phyloP scores from a whole-genome alignment of 169 alveolate genomes.

The Theileria parva region DNA sequence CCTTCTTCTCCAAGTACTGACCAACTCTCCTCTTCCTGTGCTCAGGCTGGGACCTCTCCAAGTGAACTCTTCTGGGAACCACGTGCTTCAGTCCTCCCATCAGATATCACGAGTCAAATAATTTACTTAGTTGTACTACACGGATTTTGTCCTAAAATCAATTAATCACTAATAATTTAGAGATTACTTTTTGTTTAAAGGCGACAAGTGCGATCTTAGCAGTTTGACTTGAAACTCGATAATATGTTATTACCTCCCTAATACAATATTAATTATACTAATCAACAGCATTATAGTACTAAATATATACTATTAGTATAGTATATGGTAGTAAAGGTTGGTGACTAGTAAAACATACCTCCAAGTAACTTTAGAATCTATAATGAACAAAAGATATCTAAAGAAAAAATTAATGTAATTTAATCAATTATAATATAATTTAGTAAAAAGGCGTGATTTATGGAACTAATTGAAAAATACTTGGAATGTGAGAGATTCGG shows the following conservation, averaged over 20 bases:
- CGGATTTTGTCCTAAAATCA: conserved; percentile 9
- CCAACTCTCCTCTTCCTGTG: conserved; percentile 46
- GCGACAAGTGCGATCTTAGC: conserved; percentile 37
- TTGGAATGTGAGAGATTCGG: conserved; percentile 45
- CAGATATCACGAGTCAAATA: conserved; percentile 7
- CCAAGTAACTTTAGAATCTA: conserved; percentile 15
- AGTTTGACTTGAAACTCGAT: conserved; percentile 47
- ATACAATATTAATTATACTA: neutral
- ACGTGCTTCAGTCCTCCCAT: conserved; percentile 56
- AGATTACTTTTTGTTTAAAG: neutral
- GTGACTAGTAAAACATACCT: conserved; percentile 7
- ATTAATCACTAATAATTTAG: neutral
- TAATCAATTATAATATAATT: neutral
- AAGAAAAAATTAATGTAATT: too few species aligned
- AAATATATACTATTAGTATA: too few species aligned
- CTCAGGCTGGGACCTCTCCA: conserved; percentile 65
- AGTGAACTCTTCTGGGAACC: conserved; percentile 65
- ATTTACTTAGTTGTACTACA: conserved; percentile 1
- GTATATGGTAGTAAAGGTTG: too few species aligned
- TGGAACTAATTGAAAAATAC: neutral
- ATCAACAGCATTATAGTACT: too few species aligned
- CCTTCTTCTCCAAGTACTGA: conserved; percentile 58
- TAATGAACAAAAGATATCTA: conserved; percentile 24
- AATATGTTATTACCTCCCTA: conserved; percentile 50
- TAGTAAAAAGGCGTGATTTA: neutral